Base-by-base conservation (phyloP, 2,329 filamentous ascomycete species). In the Aspergillus pseudoterreus region DNA sequence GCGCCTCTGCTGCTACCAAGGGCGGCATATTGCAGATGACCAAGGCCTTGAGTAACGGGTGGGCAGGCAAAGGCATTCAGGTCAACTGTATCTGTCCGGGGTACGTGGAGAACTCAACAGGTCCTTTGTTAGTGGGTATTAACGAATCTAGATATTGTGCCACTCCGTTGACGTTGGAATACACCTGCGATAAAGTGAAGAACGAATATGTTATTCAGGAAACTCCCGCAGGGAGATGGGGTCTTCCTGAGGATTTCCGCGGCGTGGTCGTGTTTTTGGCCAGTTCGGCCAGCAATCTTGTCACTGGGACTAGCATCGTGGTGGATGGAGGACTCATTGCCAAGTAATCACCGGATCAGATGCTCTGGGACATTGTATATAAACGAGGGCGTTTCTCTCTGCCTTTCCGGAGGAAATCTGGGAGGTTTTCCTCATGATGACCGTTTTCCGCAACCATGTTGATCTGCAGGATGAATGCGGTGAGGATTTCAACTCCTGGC, bases 61-160 rank as follows among this genome's bases (percentile, higher is more conserved):
- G 91, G 91, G 83, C 85, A 0, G 71, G 77, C n/a, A 81, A 84
- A 63, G 90, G 90, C 2, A 80, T 96, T 55, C 89, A 82, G 1
- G 90, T 96, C 38, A 96, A 96, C 69, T 89, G 87, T 6, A 89
- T 96, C 65, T 90, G 91, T 2, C 91, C 91, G 0, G 91, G 91
- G 0, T 95, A 95, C 69, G 88, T 95, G 61, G 39, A 22, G 19
- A 19, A 11, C 15, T 22, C 39, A 17, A 12, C 10, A 6, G 5
- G 4, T 22, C 27, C 5, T 42, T 42, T 12, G 15, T 10, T 22
- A 12, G 11, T 14, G 5, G 15, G 15, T 17, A 3, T 9, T 42
- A 21, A 19, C 39, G 11, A 17, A n/a, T 19, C 10, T 22, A 42
- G 39, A 22, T 42, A 42, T 12, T 42, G 39, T 21, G 87, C 82